phyloP scores from a whole-genome alignment of 2,329 filamentous ascomycete genomes.

The Epichloe bromicola region DNA sequence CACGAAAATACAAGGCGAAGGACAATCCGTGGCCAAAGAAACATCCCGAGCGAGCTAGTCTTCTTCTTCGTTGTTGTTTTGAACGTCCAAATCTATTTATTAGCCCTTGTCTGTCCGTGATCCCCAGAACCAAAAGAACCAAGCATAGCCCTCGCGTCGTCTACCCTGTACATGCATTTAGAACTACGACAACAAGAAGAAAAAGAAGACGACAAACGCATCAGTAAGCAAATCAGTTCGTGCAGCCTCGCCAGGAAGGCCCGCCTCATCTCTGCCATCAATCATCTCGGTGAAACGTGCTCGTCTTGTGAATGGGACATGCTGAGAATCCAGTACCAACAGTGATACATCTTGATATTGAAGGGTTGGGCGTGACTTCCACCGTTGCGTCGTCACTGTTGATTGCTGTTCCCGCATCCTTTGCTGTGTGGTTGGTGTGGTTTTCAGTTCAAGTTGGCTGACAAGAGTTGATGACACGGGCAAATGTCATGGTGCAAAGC shows the following conservation, averaged over 20 bases:
- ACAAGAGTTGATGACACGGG: neutral
- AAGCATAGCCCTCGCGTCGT: slow-evolving; percentile 4
- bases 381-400: neutral
- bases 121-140: slow-evolving; percentile 1
- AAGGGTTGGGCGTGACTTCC: neutral
- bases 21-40: too few relatives aligned
- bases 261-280: neutral
- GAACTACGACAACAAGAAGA: neutral
- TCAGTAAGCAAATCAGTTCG: neutral
- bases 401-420: neutral
- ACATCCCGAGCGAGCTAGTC: too few relatives aligned
- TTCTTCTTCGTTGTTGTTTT: neutral
- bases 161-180: slow-evolving; percentile 10
- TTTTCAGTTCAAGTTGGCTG: neutral
- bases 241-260: slow-evolving; percentile 2
- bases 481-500: neutral
- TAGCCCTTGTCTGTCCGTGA: slow-evolving; percentile 4
- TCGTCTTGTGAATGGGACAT: neutral
- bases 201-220: neutral
- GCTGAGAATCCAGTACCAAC: neutral
- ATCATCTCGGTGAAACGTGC: neutral
- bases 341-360: neutral
- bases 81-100: slow-evolving; percentile 9
- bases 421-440: neutral
- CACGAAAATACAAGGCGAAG: too few relatives aligned